These are phyloP conservation scores for Lachnellula suecica DNA, from an alignment of 2,329 filamentous ascomycete genomes.

Conservation along the genomic window DNA sequence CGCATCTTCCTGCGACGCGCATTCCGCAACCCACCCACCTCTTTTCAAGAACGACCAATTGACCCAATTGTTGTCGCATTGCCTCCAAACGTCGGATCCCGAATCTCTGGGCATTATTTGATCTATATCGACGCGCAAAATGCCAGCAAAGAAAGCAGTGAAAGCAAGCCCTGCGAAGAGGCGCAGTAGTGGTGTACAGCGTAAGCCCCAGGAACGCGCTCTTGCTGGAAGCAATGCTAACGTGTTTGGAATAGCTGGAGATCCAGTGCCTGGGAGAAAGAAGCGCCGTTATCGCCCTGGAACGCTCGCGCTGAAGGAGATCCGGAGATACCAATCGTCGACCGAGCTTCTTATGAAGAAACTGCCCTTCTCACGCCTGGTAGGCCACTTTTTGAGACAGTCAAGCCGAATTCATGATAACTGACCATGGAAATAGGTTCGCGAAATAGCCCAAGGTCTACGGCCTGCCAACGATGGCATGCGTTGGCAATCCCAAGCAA, in stretches of 20 bases:
- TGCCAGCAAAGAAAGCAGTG: conserved; percentile 7
- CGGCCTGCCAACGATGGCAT: conserved; percentile 67
- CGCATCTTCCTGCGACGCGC: not conserved
- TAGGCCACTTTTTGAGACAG: conserved; percentile 36
- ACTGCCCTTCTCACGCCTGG: conserved; percentile 77
- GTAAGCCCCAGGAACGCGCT: not conserved
- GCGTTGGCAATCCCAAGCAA: conserved; percentile 94
- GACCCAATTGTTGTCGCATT: not conserved
- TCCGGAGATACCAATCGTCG: conserved; percentile 83
- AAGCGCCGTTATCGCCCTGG: conserved; percentile 72
- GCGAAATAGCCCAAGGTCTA: conserved; percentile 69
- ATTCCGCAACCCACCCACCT: not conserved
- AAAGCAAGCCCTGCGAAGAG: not conserved
- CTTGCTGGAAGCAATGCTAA: not conserved
- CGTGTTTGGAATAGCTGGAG: conserved; percentile 55
- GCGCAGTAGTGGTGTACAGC: conserved; percentile 6
- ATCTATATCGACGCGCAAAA: not conserved
- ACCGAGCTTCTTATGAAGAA: conserved; percentile 84
- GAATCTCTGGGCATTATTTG: too few relatives aligned
- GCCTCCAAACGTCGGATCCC: not conserved
- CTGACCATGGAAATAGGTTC: conserved; percentile 44
- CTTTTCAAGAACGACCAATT: not conserved
- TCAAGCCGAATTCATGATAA: too few relatives aligned
- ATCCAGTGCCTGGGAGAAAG: conserved; percentile 64
- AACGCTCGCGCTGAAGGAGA: conserved; percentile 87